These are phyloP conservation scores for Verticillium isaacii DNA, from an alignment of 2,329 filamentous ascomycete species.

Conservation along the genomic window DNA sequence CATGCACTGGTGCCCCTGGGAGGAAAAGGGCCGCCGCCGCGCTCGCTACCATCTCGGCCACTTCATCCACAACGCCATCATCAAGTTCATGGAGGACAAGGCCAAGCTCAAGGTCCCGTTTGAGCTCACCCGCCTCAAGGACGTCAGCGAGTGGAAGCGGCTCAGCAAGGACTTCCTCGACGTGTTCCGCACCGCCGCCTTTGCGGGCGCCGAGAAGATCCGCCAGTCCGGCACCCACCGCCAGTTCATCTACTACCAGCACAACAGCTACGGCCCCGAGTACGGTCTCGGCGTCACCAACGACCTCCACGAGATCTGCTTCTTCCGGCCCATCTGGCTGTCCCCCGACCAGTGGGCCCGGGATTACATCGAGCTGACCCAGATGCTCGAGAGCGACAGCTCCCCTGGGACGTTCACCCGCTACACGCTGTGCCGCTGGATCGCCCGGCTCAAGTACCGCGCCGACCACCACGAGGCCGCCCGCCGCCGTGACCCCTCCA, in stretches of 20 bases:
- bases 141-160: neutral
- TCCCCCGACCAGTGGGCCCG: neutral
- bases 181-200: neutral
- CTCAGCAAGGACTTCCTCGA: neutral
- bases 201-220: slow-evolving; percentile 1
- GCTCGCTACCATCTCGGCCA: slow-evolving; percentile 4
- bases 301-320: neutral
- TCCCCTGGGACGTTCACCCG: neutral
- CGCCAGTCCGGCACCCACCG: slow-evolving; percentile 1
- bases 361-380: neutral
- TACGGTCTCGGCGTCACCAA: slow-evolving; percentile 7
- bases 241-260: slow-evolving; percentile 6
- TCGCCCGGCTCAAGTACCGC: neutral
- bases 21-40: slow-evolving; percentile 1
- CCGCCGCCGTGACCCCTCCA: neutral
- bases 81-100: neutral
- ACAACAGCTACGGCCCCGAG: slow-evolving; percentile 9
- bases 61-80: neutral
- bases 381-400: neutral
- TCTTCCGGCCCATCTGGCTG: slow-evolving; percentile 10
- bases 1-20: slow-evolving; percentile 3
- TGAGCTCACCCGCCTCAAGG: neutral
- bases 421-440: neutral
- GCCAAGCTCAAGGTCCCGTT: slow-evolving; percentile 1
- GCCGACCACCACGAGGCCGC: neutral